Evolutionary conservation across 2,329 filamentous ascomycete species (phyloP).

Genomic region (Xylariaceae sp.): DNA sequence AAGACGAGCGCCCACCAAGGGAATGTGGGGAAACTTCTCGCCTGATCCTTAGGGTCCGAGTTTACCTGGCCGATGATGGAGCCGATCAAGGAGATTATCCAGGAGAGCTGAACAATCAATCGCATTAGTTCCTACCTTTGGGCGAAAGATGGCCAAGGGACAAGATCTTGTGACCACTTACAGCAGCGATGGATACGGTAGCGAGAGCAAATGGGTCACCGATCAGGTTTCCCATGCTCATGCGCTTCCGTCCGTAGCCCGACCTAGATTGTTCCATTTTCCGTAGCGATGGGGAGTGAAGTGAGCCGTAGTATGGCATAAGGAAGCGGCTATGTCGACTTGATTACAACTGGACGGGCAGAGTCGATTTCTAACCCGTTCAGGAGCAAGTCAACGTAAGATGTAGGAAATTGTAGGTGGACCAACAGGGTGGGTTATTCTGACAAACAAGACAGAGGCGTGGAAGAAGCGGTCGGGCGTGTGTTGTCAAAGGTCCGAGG

Average conservation of each 20-base stretch:
- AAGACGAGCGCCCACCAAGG: constrained; percentile 90
- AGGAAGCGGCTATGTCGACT: constrained; percentile 31
- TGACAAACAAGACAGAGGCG: background rate
- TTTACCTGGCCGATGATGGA: constrained; percentile 67
- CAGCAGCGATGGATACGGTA: constrained; percentile 84
- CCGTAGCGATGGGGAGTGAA: constrained; percentile 66
- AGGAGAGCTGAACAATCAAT: constrained; percentile 64
- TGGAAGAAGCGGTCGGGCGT: background rate
- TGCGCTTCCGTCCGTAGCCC: constrained; percentile 49
- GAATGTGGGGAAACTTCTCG: constrained; percentile 65
- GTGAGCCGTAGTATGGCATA: constrained; percentile 72
- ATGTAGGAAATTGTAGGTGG: constrained; percentile 10
- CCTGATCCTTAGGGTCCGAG: constrained; percentile 34
- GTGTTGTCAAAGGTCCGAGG: constrained; percentile 7
- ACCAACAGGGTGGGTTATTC: background rate
- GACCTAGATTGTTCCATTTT: constrained; percentile 72
- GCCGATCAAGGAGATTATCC: constrained; percentile 86
- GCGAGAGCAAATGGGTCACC: constrained; percentile 95
- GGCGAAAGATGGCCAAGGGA: background rate
- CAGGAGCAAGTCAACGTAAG: constrained; percentile 4
- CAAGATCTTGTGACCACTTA: constrained; percentile 46
- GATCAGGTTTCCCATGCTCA: constrained; percentile 82
- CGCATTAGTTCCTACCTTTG: constrained; percentile 1
- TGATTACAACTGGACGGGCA: constrained; percentile 14
- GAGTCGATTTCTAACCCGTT: constrained; percentile 13